Evolutionary conservation across 306 rosid species (phyloP).

Genomic region (Cyamopsis tetragonoloba): DNA sequence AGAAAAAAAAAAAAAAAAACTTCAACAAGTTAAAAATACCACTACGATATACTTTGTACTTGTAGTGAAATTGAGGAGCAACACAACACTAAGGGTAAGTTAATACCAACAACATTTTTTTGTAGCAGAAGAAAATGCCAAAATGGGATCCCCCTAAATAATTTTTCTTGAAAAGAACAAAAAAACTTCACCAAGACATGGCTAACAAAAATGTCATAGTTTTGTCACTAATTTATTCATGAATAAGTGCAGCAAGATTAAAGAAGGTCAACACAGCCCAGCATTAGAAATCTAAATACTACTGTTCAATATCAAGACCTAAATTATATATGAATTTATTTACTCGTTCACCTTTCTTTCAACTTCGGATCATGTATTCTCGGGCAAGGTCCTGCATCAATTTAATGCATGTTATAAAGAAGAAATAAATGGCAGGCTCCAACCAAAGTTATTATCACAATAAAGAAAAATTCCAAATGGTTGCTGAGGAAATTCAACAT

Average conservation of each 20-base stretch:
- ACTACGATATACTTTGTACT: neutral
- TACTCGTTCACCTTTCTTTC: conserved; percentile 80
- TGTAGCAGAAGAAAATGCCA: neutral
- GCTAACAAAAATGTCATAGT: neutral
- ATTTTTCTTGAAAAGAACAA: neutral
- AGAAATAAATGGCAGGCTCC: neutral
- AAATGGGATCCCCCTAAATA: no score
- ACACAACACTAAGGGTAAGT: neutral
- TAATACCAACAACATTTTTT: neutral
- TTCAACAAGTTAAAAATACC: neutral
- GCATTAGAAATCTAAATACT: neutral
- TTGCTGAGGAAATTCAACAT: neutral
- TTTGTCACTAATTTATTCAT: neutral
- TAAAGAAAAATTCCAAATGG: neutral
- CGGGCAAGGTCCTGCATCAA: conserved; percentile 77
- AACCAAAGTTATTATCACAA: conserved; percentile 4
- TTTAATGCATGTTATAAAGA: neutral
- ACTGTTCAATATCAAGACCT: neutral
- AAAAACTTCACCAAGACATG: neutral
- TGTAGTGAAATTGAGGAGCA: neutral
- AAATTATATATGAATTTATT: neutral
- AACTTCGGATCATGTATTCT: conserved; percentile 85
- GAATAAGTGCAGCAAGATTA: neutral
- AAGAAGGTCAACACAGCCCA: neutral
- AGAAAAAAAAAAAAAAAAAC: neutral